phyloP scores from a whole-genome alignment of 2,329 filamentous ascomycete genomes.

The Cucurbitaria berberidis region DNA sequence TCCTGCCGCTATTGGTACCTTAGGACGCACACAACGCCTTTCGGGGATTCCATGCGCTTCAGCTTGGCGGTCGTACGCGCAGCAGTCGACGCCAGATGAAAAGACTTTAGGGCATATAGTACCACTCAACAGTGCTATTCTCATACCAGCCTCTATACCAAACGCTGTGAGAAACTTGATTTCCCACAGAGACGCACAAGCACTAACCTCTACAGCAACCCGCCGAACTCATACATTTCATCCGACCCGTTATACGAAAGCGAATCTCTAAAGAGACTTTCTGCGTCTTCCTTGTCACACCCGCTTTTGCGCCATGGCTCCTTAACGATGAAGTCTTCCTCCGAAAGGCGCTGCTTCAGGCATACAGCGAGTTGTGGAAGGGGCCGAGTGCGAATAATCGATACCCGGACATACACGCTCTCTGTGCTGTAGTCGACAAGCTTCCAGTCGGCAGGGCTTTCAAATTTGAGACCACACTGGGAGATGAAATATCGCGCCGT shows the following conservation, averaged over 20 bases:
- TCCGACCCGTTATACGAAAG: slow-evolving; percentile 18
- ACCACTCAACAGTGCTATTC: slow-evolving; percentile 29
- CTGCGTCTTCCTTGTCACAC: slow-evolving; percentile 42
- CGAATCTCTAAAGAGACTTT: slow-evolving; percentile 18
- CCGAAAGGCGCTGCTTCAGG: slow-evolving; percentile 28
- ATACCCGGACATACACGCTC: slow-evolving; percentile 17
- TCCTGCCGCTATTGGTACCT: slow-evolving; percentile 9
- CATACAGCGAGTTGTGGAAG: slow-evolving; percentile 14
- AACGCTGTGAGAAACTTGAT: slow-evolving; percentile 23
- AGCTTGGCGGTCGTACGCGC: slow-evolving; percentile 15
- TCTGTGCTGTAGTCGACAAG: slow-evolving; percentile 48
- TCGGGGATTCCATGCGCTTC: background rate
- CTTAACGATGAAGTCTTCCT: slow-evolving; percentile 35
- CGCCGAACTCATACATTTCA: slow-evolving; percentile 29
- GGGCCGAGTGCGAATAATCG: background rate
- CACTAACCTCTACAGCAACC: slow-evolving; percentile 25
- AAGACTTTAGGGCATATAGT: background rate
- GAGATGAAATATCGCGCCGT: slow-evolving; percentile 2
- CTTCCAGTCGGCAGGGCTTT: slow-evolving; percentile 33
- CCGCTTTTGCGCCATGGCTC: slow-evolving; percentile 42
- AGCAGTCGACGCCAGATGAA: slow-evolving; percentile 2
- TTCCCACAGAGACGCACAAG: background rate
- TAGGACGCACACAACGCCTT: slow-evolving; percentile 5
- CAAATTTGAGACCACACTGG: background rate
- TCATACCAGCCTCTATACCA: slow-evolving; percentile 35